phyloP scores from a whole-genome alignment of 2,329 filamentous ascomycete species.

The Hymenoscyphus occultus region DNA sequence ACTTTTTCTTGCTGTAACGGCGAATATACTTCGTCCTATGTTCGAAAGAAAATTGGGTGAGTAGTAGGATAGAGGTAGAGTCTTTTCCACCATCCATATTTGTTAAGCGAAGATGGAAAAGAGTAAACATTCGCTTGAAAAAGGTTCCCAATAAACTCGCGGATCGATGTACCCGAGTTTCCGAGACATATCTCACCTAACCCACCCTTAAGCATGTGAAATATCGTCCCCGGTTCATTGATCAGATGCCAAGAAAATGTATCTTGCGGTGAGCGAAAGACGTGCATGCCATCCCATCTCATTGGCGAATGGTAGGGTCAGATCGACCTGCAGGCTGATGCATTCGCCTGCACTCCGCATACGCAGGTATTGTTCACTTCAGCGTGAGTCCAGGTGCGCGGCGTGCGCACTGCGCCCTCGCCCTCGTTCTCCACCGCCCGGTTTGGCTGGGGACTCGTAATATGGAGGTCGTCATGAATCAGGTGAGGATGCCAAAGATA shows the following conservation, averaged over 20 bases:
- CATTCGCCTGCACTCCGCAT: conserved; percentile 17
- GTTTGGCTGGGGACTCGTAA: neutral
- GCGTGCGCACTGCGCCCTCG: too few species aligned
- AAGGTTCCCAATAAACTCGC: neutral
- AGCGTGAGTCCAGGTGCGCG: conserved; percentile 5
- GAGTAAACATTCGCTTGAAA: too few species aligned
- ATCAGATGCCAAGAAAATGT: neutral
- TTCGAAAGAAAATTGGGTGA: too few species aligned
- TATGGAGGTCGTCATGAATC: conserved; percentile 8
- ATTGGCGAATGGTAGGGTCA: neutral
- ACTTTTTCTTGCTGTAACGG: too few species aligned
- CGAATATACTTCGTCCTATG: too few species aligned
- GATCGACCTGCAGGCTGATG: conserved; percentile 3
- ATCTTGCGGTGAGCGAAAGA: neutral
- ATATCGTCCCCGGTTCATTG: neutral
- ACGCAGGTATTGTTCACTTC: neutral
- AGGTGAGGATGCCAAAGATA: conserved; percentile 21
- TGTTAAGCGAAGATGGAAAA: too few species aligned
- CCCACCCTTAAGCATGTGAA: neutral
- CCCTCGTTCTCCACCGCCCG: neutral
- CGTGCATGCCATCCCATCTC: neutral
- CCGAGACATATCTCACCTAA: conserved; percentile 1
- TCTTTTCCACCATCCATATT: too few species aligned
- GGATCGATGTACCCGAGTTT: neutral
- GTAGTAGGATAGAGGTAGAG: too few species aligned